phyloP scores from a whole-genome alignment of 176 grass and related monocot genomes.

The Poa pratensis region DNA sequence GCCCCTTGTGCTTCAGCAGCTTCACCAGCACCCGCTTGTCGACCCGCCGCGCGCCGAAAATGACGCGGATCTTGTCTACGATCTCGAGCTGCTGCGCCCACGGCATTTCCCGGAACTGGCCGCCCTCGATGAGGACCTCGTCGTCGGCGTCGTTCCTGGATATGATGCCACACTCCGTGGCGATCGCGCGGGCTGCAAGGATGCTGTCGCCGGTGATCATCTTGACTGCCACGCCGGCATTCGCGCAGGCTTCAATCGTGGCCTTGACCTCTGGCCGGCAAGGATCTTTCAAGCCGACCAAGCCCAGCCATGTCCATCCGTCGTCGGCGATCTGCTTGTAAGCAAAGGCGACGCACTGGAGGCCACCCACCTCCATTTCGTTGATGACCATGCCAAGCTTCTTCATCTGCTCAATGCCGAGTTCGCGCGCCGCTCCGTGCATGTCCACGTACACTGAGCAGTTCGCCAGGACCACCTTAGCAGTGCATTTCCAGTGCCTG shows the following conservation, averaged over 20 bases:
- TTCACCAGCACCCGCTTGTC: constrained; percentile 75
- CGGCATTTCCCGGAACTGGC: constrained; percentile 56
- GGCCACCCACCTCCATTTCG: constrained; percentile 56
- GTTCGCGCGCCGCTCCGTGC: constrained; percentile 22
- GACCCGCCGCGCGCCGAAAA: constrained; percentile 51
- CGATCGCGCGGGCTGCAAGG: constrained; percentile 73
- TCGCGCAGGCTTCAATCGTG: constrained; percentile 55
- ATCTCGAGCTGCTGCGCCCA: constrained; percentile 44
- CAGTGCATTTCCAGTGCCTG: constrained; percentile 76
- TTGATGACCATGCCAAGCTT: constrained; percentile 57
- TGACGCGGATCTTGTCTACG: constrained; percentile 55
- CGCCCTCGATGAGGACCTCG: constrained; percentile 61
- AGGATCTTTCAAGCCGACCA: constrained; percentile 78
- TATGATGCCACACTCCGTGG: constrained; percentile 75
- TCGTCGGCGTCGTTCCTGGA: neutral
- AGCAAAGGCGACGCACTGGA: constrained; percentile 75
- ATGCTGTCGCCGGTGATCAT: constrained; percentile 90
- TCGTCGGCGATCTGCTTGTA: constrained; percentile 65
- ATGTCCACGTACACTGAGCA: constrained; percentile 47
- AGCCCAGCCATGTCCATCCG: constrained; percentile 56
- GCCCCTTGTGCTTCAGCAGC: constrained; percentile 69
- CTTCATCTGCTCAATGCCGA: constrained; percentile 31
- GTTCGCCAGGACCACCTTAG: constrained; percentile 62
- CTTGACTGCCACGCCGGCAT: constrained; percentile 61
- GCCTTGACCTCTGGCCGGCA: constrained; percentile 65